Evolutionary conservation across 768 basidiomycete genomes (phyloP).

Genomic region (Russula brevipes): DNA sequence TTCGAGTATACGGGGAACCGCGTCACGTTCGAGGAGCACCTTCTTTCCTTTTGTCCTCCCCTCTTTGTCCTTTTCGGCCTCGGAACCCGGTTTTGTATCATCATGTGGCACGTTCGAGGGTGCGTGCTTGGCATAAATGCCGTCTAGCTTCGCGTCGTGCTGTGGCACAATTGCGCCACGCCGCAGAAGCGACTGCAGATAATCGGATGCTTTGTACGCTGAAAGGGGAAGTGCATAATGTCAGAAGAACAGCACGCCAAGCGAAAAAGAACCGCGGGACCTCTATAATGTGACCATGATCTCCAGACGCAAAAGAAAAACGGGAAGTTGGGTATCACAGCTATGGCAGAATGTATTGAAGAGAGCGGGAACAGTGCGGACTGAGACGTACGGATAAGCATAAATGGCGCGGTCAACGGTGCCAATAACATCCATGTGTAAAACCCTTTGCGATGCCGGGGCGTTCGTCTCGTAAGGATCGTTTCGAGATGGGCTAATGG

Average conservation of each 20-base stretch:
- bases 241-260: conserved; percentile 1
- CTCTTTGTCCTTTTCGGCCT: neutral
- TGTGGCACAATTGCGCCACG: conserved; percentile 52
- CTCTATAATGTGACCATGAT: conserved; percentile 80
- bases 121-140: conserved; percentile 42
- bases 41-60: conserved; percentile 21
- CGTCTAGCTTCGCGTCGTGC: conserved; percentile 50
- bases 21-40: conserved; percentile 48
- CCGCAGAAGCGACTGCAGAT: conserved; percentile 57
- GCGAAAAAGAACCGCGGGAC: conserved; percentile 33
- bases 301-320: conserved; percentile 85
- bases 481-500: conserved; percentile 42
- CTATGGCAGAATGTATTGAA: conserved; percentile 34
- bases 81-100: conserved; percentile 1
- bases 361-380: neutral
- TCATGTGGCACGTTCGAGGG: conserved; percentile 23
- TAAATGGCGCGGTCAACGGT: conserved; percentile 72
- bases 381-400: conserved; percentile 59
- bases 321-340: conserved; percentile 76
- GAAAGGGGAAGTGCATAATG: conserved; percentile 1
- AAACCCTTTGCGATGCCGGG: conserved; percentile 62
- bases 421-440: conserved; percentile 59
- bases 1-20: conserved; percentile 47
- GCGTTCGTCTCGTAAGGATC: conserved; percentile 50
- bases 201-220: conserved; percentile 69